phyloP scores from a whole-genome alignment of 148 eudicot genomes.

The Persicaria maculosa region DNA sequence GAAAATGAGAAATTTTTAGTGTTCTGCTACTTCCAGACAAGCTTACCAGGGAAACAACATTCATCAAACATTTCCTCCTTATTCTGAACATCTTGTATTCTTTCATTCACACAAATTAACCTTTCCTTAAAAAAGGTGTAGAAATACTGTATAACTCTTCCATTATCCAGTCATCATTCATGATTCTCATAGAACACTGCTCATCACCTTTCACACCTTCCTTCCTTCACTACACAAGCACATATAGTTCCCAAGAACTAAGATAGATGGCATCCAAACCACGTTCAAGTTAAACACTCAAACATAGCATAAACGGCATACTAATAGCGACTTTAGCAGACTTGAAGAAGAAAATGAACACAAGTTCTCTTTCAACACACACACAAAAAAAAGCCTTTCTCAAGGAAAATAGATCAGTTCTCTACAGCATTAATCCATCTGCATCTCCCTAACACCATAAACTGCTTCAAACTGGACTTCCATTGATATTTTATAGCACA shows the following conservation, averaged over 20 bases:
- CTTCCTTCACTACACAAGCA: background rate
- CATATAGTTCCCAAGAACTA: background rate
- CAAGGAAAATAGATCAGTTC: background rate
- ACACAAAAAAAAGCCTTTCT: background rate
- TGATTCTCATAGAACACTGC: background rate
- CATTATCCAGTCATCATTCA: background rate
- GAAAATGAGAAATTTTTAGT: background rate
- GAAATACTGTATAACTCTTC: background rate
- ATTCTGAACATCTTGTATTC: too few relatives aligned
- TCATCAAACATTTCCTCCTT: background rate
- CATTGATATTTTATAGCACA: too few relatives aligned
- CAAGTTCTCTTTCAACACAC: background rate
- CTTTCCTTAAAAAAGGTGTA: background rate
- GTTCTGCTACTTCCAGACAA: background rate
- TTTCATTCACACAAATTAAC: background rate
- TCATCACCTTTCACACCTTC: background rate
- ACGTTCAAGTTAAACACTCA: background rate
- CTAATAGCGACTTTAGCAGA: background rate
- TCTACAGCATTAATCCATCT: background rate
- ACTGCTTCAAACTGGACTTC: background rate
- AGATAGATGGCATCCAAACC: background rate
- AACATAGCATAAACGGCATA: background rate
- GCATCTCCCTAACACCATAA: background rate
- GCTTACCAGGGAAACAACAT: background rate
- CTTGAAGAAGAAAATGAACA: too few relatives aligned